Conservation (phyloP, 768 basidiomycete species). For the Mycena venus region DNA sequence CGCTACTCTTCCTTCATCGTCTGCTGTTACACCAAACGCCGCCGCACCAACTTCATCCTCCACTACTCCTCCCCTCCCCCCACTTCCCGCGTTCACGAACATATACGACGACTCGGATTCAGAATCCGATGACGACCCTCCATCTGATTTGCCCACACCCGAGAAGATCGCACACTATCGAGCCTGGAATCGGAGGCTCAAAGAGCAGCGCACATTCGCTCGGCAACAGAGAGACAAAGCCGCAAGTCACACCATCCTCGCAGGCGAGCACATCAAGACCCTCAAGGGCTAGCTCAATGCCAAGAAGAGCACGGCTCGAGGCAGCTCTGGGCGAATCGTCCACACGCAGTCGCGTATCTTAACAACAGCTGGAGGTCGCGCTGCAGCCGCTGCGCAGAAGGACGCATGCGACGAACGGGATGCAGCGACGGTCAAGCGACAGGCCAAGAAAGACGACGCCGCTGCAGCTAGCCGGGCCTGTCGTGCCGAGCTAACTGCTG, state of each 20-base stretch:
- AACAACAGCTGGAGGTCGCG: not conserved
- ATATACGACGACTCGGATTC: conserved; percentile 2
- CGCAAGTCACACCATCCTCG: not conserved
- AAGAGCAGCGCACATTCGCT: not conserved
- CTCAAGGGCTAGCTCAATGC: conserved; percentile 1
- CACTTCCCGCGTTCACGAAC: not conserved
- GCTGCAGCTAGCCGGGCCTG: not conserved
- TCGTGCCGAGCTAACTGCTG: not conserved
- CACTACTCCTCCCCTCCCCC: not conserved
- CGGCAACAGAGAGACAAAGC: not conserved
- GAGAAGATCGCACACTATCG: not conserved
- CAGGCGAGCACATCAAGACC: not conserved
- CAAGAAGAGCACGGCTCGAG: not conserved
- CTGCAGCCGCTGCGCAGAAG: not conserved
- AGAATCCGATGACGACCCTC: not conserved
- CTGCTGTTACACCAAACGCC: no score
- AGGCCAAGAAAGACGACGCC: not conserved
- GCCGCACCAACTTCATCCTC: no score
- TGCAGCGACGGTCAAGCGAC: not conserved
- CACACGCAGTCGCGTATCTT: not conserved
- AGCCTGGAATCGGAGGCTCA: not conserved
- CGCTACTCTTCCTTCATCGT: no score
- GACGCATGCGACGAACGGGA: not conserved
- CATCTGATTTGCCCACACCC: not conserved
- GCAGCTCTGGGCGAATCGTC: not conserved